phyloP scores from a whole-genome alignment of 805 yeast species.

The Isabelozyma pseudorhagii region DNA sequence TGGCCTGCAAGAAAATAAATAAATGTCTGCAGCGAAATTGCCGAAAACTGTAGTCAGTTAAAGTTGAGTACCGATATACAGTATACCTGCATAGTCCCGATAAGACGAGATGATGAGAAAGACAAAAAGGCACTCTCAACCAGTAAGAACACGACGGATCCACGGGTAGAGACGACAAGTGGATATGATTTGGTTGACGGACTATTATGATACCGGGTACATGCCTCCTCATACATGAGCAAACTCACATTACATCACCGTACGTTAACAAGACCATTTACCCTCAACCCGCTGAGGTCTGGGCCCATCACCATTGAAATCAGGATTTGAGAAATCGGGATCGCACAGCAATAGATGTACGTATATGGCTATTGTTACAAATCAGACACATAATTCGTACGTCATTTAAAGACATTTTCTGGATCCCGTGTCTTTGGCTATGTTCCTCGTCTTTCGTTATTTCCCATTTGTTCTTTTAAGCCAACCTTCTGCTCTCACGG shows the following conservation, averaged over 20 bases:
- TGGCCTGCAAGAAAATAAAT: background rate
- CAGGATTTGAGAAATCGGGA: background rate
- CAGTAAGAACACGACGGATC: no score
- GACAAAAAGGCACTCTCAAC: background rate
- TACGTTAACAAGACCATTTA: background rate
- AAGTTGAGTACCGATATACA: background rate
- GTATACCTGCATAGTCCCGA: background rate
- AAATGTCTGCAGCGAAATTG: background rate
- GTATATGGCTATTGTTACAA: background rate
- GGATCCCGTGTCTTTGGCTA: background rate
- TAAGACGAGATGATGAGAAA: background rate
- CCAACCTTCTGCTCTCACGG: background rate
- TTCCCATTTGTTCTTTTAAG: background rate
- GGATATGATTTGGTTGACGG: background rate
- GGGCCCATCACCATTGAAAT: background rate
- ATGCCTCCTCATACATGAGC: no score
- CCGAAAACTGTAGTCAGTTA: background rate
- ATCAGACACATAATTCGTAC: background rate
- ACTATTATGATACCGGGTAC: no score
- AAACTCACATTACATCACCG: background rate
- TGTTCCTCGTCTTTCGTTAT: no score
- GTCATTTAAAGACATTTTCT: no score
- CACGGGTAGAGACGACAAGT: background rate
- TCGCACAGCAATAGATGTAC: background rate
- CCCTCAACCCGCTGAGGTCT: background rate